Base-by-base conservation (phyloP, 257 asterid genomes). In the Vinca minor region DNA sequence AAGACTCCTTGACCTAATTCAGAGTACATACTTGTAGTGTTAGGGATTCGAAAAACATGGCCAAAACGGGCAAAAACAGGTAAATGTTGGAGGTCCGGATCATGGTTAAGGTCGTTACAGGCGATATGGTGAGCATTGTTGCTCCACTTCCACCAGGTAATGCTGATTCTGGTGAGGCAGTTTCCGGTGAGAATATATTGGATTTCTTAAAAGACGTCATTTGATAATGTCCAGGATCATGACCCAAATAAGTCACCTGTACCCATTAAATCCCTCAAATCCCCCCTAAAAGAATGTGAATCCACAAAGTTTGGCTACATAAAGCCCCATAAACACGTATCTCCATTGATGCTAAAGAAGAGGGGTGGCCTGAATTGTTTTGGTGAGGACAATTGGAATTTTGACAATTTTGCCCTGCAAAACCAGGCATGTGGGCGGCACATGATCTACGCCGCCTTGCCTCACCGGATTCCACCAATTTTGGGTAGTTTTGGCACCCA, bases 81-180 rank as follows among this genome's bases (percentile, higher is more conserved):
- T 50, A 91, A 50, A 76, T 91, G 98, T 72, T 91, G 96, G 14
- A 91, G 90, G 64, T 91, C 98, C 0, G 98, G 98, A 25, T 91
- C 98, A 44, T 91, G 69, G 67, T 91, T 95, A 17, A 91, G 83
- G 72, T 94, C 86, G 49, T 91, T 88, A 60, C 96, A 86, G 0
- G 96, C 76, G 0, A 84, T 67, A 36, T 91, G 98, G 71, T 91
- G 98, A 2, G 94, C 94, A 39, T 91, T 91, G 64, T 91, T 96
- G 0, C 95, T 91, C 98, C 96, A 91, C 45, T 88, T 91, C 98
- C 98, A 91, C 98, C 98, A 91, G 4, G 95, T 96, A 54, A 91
- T 91, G 77, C 98, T 91, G 67, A 91, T 91, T 1, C 98, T 96
- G 4, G 96, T 88, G 14, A 91, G 75, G 25, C 96, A 91, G 69